Evolutionary conservation across 2,329 filamentous ascomycete species (phyloP).

Genomic region (Monosporascus sp.): DNA sequence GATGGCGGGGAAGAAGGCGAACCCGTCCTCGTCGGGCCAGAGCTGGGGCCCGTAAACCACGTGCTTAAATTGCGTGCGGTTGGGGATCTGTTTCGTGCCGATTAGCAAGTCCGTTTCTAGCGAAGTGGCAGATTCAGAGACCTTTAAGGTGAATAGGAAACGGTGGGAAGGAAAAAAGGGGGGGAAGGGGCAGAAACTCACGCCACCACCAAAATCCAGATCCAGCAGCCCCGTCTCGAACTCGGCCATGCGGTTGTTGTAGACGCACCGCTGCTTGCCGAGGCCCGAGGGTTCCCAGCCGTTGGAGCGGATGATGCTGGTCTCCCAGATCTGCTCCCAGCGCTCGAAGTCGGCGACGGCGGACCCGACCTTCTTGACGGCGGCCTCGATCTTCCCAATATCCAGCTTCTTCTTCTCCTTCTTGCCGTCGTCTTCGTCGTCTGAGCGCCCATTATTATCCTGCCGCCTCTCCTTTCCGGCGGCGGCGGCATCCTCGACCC

Average conservation of each 20-base stretch:
- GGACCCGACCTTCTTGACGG: conserved; percentile 54
- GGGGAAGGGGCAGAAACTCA: conserved; percentile 44
- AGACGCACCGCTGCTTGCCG: conserved; percentile 62
- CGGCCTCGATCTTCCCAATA: conserved; percentile 50
- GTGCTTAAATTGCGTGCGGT: conserved; percentile 91
- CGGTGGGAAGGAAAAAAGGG: conserved; percentile 1
- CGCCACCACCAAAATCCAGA: conserved; percentile 63
- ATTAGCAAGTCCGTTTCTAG: conserved; percentile 8
- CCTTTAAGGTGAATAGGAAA: not conserved
- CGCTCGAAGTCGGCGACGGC: conserved; percentile 62
- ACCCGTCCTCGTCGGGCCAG: conserved; percentile 64
- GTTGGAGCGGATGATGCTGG: conserved; percentile 62
- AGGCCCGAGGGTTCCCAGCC: conserved; percentile 72
- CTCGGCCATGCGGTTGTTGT: conserved; percentile 72
- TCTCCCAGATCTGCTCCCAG: conserved; percentile 77
- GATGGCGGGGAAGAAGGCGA: conserved; percentile 73
- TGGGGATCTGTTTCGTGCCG: conserved; percentile 57
- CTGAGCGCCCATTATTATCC: conserved; percentile 33
- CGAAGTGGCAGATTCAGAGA: not conserved
- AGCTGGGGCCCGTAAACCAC: conserved; percentile 79
- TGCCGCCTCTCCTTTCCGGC: conserved; percentile 25
- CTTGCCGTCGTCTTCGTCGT: not conserved
- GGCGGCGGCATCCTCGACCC: conserved; percentile 52
- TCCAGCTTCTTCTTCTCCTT: conserved; percentile 44
- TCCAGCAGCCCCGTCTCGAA: conserved; percentile 87